These are phyloP conservation scores for Penicillium sp. DNA, from an alignment of 2,329 filamentous ascomycete species.

Conservation along the genomic window DNA sequence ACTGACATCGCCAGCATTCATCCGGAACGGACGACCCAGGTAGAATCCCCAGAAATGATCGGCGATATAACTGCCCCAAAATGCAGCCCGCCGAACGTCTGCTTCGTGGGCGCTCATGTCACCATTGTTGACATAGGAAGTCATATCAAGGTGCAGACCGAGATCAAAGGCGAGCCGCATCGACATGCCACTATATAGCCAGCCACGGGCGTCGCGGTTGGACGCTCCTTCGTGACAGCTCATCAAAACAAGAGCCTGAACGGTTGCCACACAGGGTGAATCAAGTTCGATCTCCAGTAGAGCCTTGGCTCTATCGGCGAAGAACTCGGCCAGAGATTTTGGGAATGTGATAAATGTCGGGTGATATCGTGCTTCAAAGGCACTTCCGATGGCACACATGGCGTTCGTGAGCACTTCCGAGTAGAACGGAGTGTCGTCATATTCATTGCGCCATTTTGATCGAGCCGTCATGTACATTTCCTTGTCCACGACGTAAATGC, in stretches of 20 bases:
- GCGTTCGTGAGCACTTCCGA: constrained; percentile 47
- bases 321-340: constrained; percentile 39
- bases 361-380: constrained; percentile 48
- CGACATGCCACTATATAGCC: constrained; percentile 48
- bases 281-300: constrained; percentile 53
- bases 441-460: constrained; percentile 39
- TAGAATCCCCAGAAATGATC: constrained; percentile 50
- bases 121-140: constrained; percentile 43
- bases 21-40: constrained; percentile 46
- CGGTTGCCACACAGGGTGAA: constrained; percentile 51
- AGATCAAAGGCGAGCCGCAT: constrained; percentile 48
- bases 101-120: constrained; percentile 44
- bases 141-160: constrained; percentile 47
- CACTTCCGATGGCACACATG: constrained; percentile 47
- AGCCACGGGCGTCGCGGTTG: constrained; percentile 49
- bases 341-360: constrained; percentile 46
- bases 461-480: constrained; percentile 42
- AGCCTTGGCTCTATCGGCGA: constrained; percentile 48
- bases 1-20: constrained; percentile 44
- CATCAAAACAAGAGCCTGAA: constrained; percentile 51
- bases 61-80: constrained; percentile 49
- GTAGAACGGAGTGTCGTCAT: constrained; percentile 44
- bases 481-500: constrained; percentile 50
- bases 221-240: constrained; percentile 49
- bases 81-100: constrained; percentile 43